Conservation (phyloP, 192 early-diverging fungal species). For the Oehlia diaphana region DNA sequence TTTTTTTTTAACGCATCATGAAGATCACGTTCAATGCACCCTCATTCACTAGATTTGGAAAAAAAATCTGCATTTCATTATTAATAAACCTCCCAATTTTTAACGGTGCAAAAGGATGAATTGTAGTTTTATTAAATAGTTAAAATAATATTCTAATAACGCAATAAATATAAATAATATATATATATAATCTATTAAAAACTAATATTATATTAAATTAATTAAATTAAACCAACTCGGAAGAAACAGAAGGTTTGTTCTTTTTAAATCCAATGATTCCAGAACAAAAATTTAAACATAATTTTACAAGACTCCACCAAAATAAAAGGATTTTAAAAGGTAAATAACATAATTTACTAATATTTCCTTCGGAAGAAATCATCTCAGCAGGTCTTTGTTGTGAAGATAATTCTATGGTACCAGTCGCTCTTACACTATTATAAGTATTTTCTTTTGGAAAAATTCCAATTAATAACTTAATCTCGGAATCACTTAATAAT, state of each 20-base stretch:
- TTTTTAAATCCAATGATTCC: background rate
- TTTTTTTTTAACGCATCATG: too few relatives aligned
- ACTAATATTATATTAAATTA: background rate
- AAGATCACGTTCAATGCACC: too few relatives aligned
- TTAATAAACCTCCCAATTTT: too few relatives aligned
- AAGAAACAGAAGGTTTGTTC: background rate
- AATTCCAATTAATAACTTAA: background rate
- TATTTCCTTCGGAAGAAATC: background rate
- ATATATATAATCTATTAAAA: too few relatives aligned
- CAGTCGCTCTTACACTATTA: conserved; percentile 18
- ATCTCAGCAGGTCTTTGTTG: conserved; percentile 13
- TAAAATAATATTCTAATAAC: too few relatives aligned
- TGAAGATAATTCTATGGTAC: conserved; percentile 22
- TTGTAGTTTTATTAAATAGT: too few relatives aligned
- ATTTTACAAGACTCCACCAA: background rate
- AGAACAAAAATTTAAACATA: background rate
- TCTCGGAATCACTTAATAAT: background rate
- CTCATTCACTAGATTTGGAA: too few relatives aligned
- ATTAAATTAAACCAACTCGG: background rate
- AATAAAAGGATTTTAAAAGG: background rate
- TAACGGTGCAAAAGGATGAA: too few relatives aligned
- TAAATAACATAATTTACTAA: background rate
- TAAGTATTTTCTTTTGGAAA: conserved; percentile 4
- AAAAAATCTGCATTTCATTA: too few relatives aligned
- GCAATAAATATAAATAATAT: too few relatives aligned